Evolutionary conservation across 176 grass and related monocot genomes (phyloP), one percentile per base, ranked within the genome.

Genomic region (Triticum dicoccoides): DNA sequence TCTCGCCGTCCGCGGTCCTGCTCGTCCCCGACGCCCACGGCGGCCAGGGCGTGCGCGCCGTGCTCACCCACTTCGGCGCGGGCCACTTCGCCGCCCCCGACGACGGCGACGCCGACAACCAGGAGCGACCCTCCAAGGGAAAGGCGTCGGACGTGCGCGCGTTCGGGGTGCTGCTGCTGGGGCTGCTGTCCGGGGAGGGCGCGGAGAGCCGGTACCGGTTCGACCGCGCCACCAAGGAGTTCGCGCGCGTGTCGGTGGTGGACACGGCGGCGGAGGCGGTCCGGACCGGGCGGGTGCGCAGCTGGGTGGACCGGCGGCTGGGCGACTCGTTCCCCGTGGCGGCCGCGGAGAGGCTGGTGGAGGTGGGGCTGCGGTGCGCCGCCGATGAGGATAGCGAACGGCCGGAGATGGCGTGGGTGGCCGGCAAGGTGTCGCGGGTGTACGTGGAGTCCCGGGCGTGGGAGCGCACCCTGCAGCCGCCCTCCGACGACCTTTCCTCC

Each of bases 261-360:
- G 91, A 97, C 18, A 83, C 86, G 30, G 94, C 91, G 3, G 81
- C 45, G 17, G 90, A 84, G 83, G 87, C 88, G 37, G 9, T 79
- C 33, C 71, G n/a, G 10, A 49, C 11, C 32, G 85, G 89, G 38
- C 42, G 79, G 21, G 77, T 92, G 24, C 81, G 92, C 72, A 79
- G 49, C 47, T 98, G 91, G 89, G 11, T 95, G 44, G 93, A 98
- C 70, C 58, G 80, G 76, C 89, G 91, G 61, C 69, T 98, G 15
- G 69, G 86, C 12, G 93, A 98, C 88, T 98, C 95, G 5, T 98
- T 95, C 65, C 95, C 95, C 0, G 85, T 91, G 33, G 77, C 85
- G 6, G 75, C 47, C 4, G 87, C 89, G 21, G 85, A 90, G 83
- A 91, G 71, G 61, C 82, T 95, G 29, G 63, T 95, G 47, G 84